Conservation (phyloP, 2,329 filamentous ascomycete genomes). For the Acephala macrosclerotiorum region DNA sequence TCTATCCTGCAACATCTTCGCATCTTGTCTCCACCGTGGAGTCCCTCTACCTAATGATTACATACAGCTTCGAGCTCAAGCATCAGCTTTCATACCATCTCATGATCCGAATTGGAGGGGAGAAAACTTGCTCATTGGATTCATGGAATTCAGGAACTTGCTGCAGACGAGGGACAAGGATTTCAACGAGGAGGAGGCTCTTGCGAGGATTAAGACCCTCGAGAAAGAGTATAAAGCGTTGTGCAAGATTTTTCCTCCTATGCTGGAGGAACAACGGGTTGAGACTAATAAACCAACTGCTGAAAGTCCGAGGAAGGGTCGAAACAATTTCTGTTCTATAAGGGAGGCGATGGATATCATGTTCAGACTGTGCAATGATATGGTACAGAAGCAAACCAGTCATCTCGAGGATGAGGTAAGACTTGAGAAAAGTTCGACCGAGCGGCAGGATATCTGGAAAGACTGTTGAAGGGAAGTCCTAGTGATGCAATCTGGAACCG, state of each 20-base stretch:
- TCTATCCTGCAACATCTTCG: conserved; percentile 13
- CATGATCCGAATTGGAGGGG: neutral
- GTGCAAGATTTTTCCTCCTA: neutral
- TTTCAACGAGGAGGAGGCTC: neutral
- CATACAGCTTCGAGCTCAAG: conserved; percentile 4
- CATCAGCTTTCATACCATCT: neutral
- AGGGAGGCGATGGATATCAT: neutral
- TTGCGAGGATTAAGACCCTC: neutral
- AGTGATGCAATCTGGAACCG: too few relatives aligned
- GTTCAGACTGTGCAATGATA: neutral
- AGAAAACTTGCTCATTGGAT: neutral
- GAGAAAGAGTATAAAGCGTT: neutral
- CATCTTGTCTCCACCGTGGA: conserved; percentile 9
- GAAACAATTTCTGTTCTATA: conserved; percentile 2
- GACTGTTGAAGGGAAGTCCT: too few relatives aligned
- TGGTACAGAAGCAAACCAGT: neutral
- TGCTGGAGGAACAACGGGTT: neutral
- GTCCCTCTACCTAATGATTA: neutral
- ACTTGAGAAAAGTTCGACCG: neutral
- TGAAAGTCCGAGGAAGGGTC: neutral
- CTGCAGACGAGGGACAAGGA: neutral
- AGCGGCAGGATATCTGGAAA: too few relatives aligned
- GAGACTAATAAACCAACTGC: neutral
- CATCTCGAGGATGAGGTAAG: neutral
- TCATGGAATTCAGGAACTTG: neutral